phyloP scores from a whole-genome alignment of 192 early-diverging fungal genomes.

The Coemansia sp. region DNA sequence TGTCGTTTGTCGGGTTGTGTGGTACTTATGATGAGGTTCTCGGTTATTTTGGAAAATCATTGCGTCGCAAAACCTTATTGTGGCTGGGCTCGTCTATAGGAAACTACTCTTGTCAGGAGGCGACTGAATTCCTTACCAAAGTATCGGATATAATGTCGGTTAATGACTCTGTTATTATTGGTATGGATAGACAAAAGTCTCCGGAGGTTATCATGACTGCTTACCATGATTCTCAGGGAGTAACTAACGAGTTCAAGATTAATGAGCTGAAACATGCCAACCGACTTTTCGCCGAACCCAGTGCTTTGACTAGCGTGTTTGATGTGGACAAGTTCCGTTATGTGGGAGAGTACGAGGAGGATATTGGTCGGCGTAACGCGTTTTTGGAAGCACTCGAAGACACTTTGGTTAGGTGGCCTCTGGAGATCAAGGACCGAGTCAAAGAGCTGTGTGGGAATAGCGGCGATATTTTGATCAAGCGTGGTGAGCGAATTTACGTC shows the following conservation, averaged over 20 bases:
- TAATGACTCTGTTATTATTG: constrained; percentile 80
- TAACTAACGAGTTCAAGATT: constrained; percentile 82
- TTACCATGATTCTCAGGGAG: constrained; percentile 81
- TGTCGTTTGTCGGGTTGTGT: constrained; percentile 76
- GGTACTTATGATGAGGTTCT: constrained; percentile 91
- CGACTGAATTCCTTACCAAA: constrained; percentile 66
- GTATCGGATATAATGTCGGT: constrained; percentile 61
- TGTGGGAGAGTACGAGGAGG: constrained; percentile 71
- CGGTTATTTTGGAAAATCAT: constrained; percentile 51
- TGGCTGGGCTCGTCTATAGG: constrained; percentile 95
- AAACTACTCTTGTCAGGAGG: constrained; percentile 69
- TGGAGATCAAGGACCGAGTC: constrained; percentile 10
- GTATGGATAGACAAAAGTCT: constrained; percentile 85
- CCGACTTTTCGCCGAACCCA: constrained; percentile 59
- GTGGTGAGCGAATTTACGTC: constrained; percentile 84
- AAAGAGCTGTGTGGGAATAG: constrained; percentile 18
- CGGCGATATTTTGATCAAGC: constrained; percentile 55
- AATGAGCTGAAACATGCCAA: constrained; percentile 83
- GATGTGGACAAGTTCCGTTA: constrained; percentile 71
- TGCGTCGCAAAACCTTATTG: constrained; percentile 71
- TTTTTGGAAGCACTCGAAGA: constrained; percentile 68
- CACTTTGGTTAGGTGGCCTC: constrained; percentile 56
- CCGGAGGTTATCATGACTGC: constrained; percentile 69
- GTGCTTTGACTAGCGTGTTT: constrained; percentile 22
- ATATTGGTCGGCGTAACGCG: constrained; percentile 75